These are phyloP conservation scores for Ceratocystis papillata DNA, from an alignment of 2,329 filamentous ascomycete species.

Conservation along the genomic window DNA sequence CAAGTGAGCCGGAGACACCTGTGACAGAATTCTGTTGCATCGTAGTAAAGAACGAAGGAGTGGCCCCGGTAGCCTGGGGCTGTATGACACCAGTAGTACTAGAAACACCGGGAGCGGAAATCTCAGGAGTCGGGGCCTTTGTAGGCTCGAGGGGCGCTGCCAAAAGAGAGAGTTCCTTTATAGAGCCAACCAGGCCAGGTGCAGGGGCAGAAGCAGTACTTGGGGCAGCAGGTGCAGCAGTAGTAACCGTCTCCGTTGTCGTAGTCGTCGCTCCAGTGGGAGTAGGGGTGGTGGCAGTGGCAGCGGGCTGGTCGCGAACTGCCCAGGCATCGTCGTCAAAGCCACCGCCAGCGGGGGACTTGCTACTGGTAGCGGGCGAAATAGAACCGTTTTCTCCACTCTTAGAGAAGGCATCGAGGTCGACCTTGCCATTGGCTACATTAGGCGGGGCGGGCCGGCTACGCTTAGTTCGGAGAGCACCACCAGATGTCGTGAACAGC, in stretches of 20 bases:
- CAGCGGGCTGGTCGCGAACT: conserved; percentile 50
- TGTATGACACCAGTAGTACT: conserved; percentile 32
- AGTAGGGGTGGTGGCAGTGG: background rate
- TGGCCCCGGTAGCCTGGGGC: conserved; percentile 43
- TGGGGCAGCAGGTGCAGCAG: conserved; percentile 30
- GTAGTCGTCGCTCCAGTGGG: conserved; percentile 4
- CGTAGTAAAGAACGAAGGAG: conserved; percentile 46
- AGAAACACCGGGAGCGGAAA: conserved; percentile 19
- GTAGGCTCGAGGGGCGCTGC: conserved; percentile 44
- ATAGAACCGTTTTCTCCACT: conserved; percentile 32
- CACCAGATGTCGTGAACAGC: conserved; percentile 88
- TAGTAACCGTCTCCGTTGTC: conserved; percentile 26
- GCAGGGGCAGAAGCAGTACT: conserved; percentile 23
- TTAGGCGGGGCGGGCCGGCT: conserved; percentile 78
- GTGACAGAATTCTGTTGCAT: conserved; percentile 30
- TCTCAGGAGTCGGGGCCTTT: conserved; percentile 32
- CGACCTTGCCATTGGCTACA: conserved; percentile 73
- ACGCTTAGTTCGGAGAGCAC: conserved; percentile 85
- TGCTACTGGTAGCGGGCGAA: conserved; percentile 27
- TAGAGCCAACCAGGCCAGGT: conserved; percentile 46
- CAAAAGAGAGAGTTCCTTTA: conserved; percentile 48
- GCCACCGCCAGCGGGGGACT: conserved; percentile 37
- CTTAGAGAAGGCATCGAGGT: conserved; percentile 73
- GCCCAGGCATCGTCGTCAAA: conserved; percentile 99
- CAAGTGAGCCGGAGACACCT: conserved; percentile 34